Conservation (phyloP, 192 early-diverging fungal genomes). For the Coemansia sp. region DNA sequence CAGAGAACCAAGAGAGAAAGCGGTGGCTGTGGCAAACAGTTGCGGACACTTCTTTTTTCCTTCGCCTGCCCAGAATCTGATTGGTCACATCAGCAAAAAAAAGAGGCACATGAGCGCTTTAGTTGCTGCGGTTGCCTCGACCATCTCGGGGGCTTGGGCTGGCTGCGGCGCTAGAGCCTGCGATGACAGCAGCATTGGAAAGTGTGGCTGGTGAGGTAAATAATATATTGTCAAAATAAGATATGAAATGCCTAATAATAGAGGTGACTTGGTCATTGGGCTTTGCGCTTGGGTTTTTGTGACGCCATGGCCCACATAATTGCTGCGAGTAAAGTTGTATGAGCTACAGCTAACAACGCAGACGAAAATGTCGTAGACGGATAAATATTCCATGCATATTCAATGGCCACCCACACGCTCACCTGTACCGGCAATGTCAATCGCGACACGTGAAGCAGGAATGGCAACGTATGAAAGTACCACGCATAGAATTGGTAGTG, state of each 20-base stretch:
- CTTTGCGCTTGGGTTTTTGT: not conserved
- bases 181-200: not conserved
- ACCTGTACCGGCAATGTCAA: slow-evolving; percentile 8
- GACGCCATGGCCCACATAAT: slow-evolving; percentile 26
- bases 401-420: slow-evolving; percentile 58
- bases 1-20: not conserved
- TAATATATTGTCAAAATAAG: not conserved
- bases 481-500: slow-evolving; percentile 98
- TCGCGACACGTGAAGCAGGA: slow-evolving; percentile 64
- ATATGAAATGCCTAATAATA: not conserved
- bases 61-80: not conserved
- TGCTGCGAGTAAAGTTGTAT: slow-evolving; percentile 62
- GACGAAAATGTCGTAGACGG: slow-evolving; percentile 72
- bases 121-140: not conserved
- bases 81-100: not conserved
- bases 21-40: not conserved
- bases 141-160: not conserved
- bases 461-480: slow-evolving; percentile 89
- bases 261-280: not conserved
- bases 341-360: slow-evolving; percentile 56
- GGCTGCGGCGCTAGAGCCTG: not conserved
- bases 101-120: not conserved
- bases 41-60: too few species aligned
- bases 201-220: not conserved
- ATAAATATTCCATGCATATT: slow-evolving; percentile 88